These are phyloP conservation scores for Tetraselmis striata DNA, from an alignment of 139 green algal genomes.

Conservation along the genomic window DNA sequence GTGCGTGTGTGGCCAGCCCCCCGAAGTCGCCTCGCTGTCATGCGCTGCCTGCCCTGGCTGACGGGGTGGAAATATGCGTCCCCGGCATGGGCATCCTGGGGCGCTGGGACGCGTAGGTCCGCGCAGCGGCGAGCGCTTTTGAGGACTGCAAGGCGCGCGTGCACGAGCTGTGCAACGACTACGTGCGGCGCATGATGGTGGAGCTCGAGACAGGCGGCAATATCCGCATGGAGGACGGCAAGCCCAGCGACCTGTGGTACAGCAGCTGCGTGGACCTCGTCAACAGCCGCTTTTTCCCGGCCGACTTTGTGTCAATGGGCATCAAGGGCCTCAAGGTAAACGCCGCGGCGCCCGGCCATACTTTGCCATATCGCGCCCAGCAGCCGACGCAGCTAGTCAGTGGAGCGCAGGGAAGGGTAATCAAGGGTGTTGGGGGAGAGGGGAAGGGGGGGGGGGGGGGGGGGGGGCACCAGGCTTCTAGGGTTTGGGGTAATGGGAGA, in stretches of 20 bases:
- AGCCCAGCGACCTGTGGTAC: conserved; percentile 51
- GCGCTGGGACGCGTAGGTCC: background rate
- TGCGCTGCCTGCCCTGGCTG: too few relatives aligned
- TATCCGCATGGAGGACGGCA: conserved; percentile 68
- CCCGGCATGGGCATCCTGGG: background rate
- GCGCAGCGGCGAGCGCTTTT: background rate
- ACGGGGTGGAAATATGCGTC: too few relatives aligned
- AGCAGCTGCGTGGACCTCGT: conserved; percentile 48
- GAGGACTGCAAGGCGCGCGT: conserved; percentile 4
- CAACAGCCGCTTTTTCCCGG: conserved; percentile 19
- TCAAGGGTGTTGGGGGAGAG: too few relatives aligned
- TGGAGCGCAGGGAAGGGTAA: too few relatives aligned
- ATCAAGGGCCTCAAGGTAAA: background rate
- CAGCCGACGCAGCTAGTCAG: too few relatives aligned
- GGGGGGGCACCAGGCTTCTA: too few relatives aligned
- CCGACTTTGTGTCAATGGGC: conserved; percentile 4
- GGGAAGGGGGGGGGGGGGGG: too few relatives aligned
- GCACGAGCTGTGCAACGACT: conserved; percentile 12
- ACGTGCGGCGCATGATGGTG: conserved; percentile 47
- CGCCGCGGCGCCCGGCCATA: too few relatives aligned
- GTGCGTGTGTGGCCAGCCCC: too few relatives aligned
- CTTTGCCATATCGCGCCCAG: too few relatives aligned
- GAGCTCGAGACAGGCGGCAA: conserved; percentile 70
- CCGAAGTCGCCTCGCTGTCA: too few relatives aligned
- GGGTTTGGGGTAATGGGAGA: background rate